These are phyloP conservation scores for Pleurotus sapidus DNA, from an alignment of 768 basidiomycete genomes.

Conservation along the genomic window DNA sequence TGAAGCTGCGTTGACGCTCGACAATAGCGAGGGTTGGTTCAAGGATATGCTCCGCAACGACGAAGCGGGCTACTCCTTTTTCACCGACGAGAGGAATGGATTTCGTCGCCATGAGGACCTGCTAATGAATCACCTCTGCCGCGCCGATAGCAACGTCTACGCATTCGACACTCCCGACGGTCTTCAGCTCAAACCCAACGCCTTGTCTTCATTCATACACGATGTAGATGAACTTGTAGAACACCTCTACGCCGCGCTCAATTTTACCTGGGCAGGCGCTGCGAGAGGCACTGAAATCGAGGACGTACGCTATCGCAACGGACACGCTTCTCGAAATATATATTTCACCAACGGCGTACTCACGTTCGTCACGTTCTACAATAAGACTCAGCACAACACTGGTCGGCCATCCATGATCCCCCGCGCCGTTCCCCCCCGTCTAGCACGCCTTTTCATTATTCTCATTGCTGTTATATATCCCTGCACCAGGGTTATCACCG, in stretches of 20 bases:
- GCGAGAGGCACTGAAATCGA: constrained; percentile 15
- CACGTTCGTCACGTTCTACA: not conserved
- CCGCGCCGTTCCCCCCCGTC: not conserved
- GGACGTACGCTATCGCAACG: constrained; percentile 9
- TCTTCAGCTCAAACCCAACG: not conserved
- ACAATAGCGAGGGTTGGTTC: too few relatives aligned
- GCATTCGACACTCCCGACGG: too few relatives aligned
- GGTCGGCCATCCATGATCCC: constrained; percentile 1
- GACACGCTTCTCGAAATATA: not conserved
- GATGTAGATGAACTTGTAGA: constrained; percentile 10
- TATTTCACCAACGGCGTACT: constrained; percentile 16
- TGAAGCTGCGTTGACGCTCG: too few relatives aligned
- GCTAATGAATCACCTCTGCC: too few relatives aligned
- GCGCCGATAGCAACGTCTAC: too few relatives aligned
- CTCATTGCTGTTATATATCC: constrained; percentile 9
- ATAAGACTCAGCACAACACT: constrained; percentile 1
- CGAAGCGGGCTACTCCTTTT: too few relatives aligned
- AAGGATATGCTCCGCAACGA: too few relatives aligned
- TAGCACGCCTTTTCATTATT: constrained; percentile 1
- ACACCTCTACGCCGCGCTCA: constrained; percentile 9
- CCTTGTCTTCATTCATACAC: not conserved
- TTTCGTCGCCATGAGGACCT: too few relatives aligned
- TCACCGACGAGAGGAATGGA: too few relatives aligned
- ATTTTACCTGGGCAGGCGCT: constrained; percentile 15
- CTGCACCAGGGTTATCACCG: not conserved